Evolutionary conservation across 140 eudicot species (phyloP).

Genomic region (Flaveria floridana): DNA sequence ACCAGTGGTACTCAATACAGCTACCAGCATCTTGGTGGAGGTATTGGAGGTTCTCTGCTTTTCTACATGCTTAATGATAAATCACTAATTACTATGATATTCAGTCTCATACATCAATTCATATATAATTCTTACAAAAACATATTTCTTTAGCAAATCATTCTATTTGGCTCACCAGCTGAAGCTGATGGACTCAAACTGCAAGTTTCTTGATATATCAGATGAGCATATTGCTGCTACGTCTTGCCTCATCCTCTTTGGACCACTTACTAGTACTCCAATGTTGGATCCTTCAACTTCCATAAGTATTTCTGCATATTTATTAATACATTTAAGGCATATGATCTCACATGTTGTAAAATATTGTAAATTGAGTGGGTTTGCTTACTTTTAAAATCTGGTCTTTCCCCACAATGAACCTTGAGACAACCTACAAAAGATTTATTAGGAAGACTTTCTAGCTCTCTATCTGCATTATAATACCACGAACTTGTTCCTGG

Average conservation of each 20-base stretch:
- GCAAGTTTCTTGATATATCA: conserved; percentile 37
- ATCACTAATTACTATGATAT: not conserved
- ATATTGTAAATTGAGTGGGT: not conserved
- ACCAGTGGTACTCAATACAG: not conserved
- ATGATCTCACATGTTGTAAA: conserved; percentile 8
- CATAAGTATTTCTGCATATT: conserved; percentile 46
- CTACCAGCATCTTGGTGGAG: conserved; percentile 22
- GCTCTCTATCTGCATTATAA: conserved; percentile 50
- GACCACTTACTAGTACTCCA: conserved; percentile 65
- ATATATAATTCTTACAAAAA: not conserved
- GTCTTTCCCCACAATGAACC: conserved; percentile 59
- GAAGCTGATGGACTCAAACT: conserved; percentile 62
- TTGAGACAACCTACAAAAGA: conserved; percentile 38
- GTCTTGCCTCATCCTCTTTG: conserved; percentile 60
- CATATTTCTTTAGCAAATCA: not conserved
- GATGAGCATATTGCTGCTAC: conserved; percentile 68
- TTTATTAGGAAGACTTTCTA: conserved; percentile 55
- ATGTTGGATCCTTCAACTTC: conserved; percentile 45
- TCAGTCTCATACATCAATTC: conserved; percentile 2
- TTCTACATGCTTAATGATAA: conserved; percentile 11
- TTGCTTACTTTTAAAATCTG: conserved; percentile 66
- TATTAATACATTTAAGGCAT: not conserved
- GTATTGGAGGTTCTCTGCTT: not conserved
- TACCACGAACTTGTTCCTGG: conserved; percentile 47
- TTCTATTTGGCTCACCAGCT: conserved; percentile 45